phyloP scores from a whole-genome alignment of 1,284 basidiomycete species.

The Cryptococcus hybrid region DNA sequence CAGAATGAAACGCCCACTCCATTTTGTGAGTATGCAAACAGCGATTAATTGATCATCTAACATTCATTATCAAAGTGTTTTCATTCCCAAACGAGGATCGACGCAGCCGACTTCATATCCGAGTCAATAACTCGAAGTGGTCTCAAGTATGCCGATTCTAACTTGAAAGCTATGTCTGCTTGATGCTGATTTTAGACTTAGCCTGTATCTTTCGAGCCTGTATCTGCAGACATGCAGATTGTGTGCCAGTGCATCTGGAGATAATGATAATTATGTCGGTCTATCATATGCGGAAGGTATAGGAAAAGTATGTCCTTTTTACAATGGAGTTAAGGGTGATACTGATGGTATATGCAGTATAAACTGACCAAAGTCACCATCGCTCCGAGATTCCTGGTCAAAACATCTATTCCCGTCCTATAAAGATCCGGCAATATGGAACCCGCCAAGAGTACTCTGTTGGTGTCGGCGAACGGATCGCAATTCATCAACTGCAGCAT shows the following conservation, averaged over 20 bases:
- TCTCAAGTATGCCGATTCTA: constrained; percentile 62
- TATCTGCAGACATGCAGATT: constrained; percentile 84
- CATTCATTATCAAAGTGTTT: constrained; percentile 61
- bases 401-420: constrained; percentile 70
- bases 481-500: constrained; percentile 67
- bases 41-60: background rate
- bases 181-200: constrained; percentile 32
- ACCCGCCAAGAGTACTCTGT: constrained; percentile 55
- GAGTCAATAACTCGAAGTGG: constrained; percentile 84
- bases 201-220: constrained; percentile 85
- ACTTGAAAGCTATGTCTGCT: constrained; percentile 9
- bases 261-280: constrained; percentile 83
- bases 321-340: background rate
- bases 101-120: constrained; percentile 81
- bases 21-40: constrained; percentile 62
- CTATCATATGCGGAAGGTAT: constrained; percentile 90
- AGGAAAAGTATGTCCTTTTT: constrained; percentile 61
- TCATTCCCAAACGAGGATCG: constrained; percentile 76
- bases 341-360: constrained; percentile 56
- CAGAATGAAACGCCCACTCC: constrained; percentile 60
- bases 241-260: constrained; percentile 65
- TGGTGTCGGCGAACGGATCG: constrained; percentile 65
- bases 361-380: constrained; percentile 94
- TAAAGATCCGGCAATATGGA: constrained; percentile 85
- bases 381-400: constrained; percentile 85